Conservation (phyloP, 805 yeast species). For the Debaryomyces hansenii region DNA sequence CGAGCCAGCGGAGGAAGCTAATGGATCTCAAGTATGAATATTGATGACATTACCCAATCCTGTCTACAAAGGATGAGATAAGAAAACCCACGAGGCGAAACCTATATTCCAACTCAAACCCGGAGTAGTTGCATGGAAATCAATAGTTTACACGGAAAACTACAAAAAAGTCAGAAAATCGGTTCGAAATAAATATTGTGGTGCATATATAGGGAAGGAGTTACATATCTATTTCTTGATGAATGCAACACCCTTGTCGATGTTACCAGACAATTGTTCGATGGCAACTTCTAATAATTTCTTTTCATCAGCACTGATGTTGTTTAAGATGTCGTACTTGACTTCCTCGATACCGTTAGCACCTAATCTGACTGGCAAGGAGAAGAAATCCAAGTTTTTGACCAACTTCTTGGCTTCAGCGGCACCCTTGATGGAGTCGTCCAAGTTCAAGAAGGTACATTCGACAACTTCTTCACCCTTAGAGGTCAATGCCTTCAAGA, state of each 20-base stretch:
- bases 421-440: constrained; percentile 51
- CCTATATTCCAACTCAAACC: no score
- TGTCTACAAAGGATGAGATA: no score
- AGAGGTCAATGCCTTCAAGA: constrained; percentile 55
- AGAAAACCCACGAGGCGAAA: no score
- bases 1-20: no score
- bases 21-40: no score
- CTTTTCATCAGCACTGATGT: constrained; percentile 52
- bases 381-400: constrained; percentile 49
- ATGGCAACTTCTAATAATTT: constrained; percentile 54
- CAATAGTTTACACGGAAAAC: no score
- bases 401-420: constrained; percentile 49
- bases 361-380: constrained; percentile 62
- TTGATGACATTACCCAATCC: no score
- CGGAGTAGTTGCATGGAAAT: no score
- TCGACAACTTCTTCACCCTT: constrained; percentile 33
- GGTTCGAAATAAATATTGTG: no score
- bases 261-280: constrained; percentile 53
- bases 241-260: constrained; percentile 59
- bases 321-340: constrained; percentile 51
- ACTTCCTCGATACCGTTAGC: constrained; percentile 57
- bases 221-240: constrained; percentile 21
- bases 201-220: no score
- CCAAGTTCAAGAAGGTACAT: constrained; percentile 54
- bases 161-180: no score